A percentile compares a stretch with the other conserved stretches of the same genome.
These are phyloP conservation scores for Blumeriella jaapii DNA, from an alignment of 2,329 filamentous ascomycete genomes.

Conservation along the genomic window DNA sequence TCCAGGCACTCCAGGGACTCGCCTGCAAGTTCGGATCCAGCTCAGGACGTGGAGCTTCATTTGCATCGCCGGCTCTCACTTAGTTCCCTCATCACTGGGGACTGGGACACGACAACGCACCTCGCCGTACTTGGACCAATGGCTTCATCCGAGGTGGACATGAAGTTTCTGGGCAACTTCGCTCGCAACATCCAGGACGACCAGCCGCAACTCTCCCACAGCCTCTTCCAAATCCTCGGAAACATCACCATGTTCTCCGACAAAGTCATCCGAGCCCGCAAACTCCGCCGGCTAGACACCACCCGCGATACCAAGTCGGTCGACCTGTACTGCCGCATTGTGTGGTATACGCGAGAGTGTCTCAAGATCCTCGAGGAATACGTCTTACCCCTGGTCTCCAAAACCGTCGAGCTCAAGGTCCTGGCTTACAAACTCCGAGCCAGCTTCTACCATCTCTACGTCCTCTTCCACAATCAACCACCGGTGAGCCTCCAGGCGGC, in stretches of 20 bases:
- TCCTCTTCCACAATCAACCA: slow-evolving; percentile 88
- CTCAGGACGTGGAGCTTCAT: too few species aligned
- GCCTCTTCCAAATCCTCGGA: slow-evolving; percentile 84
- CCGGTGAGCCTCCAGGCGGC: slow-evolving; percentile 36
- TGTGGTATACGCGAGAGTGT: slow-evolving; percentile 91
- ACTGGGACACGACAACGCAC: too few species aligned
- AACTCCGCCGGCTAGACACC: slow-evolving; percentile 69
- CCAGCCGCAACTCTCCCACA: slow-evolving; percentile 68
- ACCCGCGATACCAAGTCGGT: slow-evolving; percentile 69
- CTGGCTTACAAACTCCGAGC: slow-evolving; percentile 85
- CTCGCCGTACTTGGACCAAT: too few species aligned
- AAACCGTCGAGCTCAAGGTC: slow-evolving; percentile 74
- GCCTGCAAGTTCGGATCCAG: too few species aligned
- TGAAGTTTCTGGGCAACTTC: slow-evolving; percentile 88
- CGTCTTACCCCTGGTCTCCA: slow-evolving; percentile 72
- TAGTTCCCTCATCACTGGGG: too few species aligned
- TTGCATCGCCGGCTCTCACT: too few species aligned
- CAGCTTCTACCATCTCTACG: slow-evolving; percentile 93
- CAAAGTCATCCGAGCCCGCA: slow-evolving; percentile 72
- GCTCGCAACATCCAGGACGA: slow-evolving; percentile 68
- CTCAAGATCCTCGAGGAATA: slow-evolving; percentile 78
- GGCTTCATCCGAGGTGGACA: slow-evolving; percentile 95
- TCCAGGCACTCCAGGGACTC: too few species aligned
- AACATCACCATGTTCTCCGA: slow-evolving; percentile 79
- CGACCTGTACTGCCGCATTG: slow-evolving; percentile 78